Conservation (phyloP, 805 yeast genomes). For the Wickerhamomyces canadensis region DNA sequence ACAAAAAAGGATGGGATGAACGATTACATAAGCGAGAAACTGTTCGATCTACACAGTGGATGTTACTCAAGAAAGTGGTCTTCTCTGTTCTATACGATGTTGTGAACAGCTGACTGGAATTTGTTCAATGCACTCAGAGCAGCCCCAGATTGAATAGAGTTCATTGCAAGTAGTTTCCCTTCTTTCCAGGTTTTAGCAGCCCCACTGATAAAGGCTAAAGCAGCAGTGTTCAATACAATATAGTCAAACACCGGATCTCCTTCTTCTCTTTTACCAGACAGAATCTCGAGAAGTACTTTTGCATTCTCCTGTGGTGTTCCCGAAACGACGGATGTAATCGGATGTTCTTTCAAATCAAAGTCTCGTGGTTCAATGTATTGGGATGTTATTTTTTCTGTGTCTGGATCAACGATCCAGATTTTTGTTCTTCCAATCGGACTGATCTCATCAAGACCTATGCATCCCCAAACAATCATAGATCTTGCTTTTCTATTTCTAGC, state of each 20-base stretch:
- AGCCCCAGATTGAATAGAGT: constrained; percentile 59
- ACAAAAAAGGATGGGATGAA: no score
- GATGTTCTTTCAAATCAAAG: constrained; percentile 76
- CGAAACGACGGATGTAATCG: constrained; percentile 61
- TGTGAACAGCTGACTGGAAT: constrained; percentile 37
- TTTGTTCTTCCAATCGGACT: constrained; percentile 82
- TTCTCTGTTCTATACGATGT: no score
- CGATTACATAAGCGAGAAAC: no score
- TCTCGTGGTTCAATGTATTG: constrained; percentile 60
- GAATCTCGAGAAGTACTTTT: constrained; percentile 35
- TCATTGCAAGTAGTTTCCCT: constrained; percentile 72
- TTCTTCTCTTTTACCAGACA: constrained; percentile 38
- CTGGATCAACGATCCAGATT: constrained; percentile 64
- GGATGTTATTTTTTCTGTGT: constrained; percentile 35
- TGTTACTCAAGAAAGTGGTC: no score
- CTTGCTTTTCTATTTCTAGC: constrained; percentile 35
- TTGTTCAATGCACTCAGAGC: constrained; percentile 56
- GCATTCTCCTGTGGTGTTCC: constrained; percentile 92
- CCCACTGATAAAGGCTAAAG: constrained; percentile 77
- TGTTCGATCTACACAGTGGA: no score
- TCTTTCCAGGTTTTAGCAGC: constrained; percentile 60
- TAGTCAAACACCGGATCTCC: constrained; percentile 76
- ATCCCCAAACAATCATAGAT: constrained; percentile 91
- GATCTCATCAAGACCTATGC: constrained; percentile 87
- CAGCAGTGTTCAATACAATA: constrained; percentile 85